Percentiles rank a stretch among this genome's conserved stretches.
Evolutionary conservation across 2,329 filamentous ascomycete genomes (phyloP).

Genomic region (Aureobasidium sp.): DNA sequence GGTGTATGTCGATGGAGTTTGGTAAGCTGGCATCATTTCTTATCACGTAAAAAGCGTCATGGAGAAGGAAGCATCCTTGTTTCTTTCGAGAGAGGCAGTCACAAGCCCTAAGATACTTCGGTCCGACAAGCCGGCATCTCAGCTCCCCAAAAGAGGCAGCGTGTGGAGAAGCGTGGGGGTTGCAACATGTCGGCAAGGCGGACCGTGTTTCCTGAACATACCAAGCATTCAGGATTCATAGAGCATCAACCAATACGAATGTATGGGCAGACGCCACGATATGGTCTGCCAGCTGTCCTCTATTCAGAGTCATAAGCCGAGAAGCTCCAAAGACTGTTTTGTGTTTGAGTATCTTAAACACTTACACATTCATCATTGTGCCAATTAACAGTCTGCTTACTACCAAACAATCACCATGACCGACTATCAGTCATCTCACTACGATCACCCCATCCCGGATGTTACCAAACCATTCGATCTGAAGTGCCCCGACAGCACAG

Average conservation of each 20-base stretch:
- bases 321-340: neutral
- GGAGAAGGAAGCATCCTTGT: neutral
- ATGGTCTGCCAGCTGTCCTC: neutral
- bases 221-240: neutral
- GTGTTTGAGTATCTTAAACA: neutral
- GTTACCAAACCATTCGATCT: constrained; percentile 39
- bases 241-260: neutral
- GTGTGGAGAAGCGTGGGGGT: neutral
- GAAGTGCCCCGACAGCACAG: constrained; percentile 51
- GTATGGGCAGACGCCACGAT: neutral
- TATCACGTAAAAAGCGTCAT: neutral
- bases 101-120: neutral
- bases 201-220: neutral
- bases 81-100: neutral
- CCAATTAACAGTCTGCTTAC: neutral
- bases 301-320: neutral
- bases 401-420: neutral
- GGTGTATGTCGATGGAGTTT: neutral
- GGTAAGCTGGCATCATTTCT: neutral
- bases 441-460: neutral
- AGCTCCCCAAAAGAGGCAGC: neutral
- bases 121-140: neutral
- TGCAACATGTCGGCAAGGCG: neutral
- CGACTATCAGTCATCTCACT: constrained; percentile 4
- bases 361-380: neutral